Evolutionary conservation across 2,329 filamentous ascomycete genomes (phyloP), one percentile per base, ranked within the genome.

Genomic region (Fusarium denticulatum): DNA sequence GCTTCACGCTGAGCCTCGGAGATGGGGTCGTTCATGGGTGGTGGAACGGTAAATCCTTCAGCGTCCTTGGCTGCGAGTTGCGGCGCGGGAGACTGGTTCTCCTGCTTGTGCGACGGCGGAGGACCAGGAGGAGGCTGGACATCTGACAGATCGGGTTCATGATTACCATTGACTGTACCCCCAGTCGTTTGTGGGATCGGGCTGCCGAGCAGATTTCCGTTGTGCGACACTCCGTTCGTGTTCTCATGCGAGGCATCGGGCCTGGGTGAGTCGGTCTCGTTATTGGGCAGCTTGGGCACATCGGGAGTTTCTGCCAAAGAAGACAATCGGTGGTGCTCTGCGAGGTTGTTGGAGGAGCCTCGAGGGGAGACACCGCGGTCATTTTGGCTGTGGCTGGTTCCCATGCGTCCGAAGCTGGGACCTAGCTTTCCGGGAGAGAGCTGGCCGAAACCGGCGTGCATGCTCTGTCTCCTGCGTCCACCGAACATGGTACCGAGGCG

Each of bases 1-100:
- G 76, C 76, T n/a, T 95, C 93, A 47, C 87, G 87, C 80, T 95
- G 88, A 13, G 93, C 93, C 79, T 92, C 90, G 0, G 93, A 92
- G 65, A 96, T 92, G 7, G 90, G 86, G 80, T 92, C 86, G 74
- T 91, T 86, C 76, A 86, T 85, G 4, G 89, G 85, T 0, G 90
- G 86, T 0, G 92, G 93, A n/a, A 96, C 88, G 8, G 88, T 92
- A 79, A 91, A 96, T 12, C 94, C 94, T 73, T 97, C 94, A 1
- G 89, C 84, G 79, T 96, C 94, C 79, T 90, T 93, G 26, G 83
- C 82, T 62, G 86, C 49, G 46, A 50, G 47, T 18, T 56, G 34
- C 63, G 84, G 79, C 2, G 74, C 71, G 14, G 81, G 63, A 22
- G 82, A 80, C 28, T 82, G 80, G 58, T 80, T 80, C 62, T 81